Evolutionary conservation across 1,284 basidiomycete genomes (phyloP).

Genomic region (Ceratobasidium sp.): DNA sequence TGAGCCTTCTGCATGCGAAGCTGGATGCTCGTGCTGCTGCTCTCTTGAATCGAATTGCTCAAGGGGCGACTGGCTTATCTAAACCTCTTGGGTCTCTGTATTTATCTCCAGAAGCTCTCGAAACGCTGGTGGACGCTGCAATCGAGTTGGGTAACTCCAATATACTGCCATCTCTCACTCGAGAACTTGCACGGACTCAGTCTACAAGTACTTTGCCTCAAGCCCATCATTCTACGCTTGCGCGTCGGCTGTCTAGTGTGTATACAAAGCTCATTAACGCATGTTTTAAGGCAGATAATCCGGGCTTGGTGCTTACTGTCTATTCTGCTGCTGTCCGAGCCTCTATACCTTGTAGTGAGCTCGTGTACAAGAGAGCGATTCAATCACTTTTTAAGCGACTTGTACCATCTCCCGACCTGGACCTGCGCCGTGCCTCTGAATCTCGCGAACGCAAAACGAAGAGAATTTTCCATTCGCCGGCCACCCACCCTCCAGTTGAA

Average conservation of each 20-base stretch:
- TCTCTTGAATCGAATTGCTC: slow-evolving; percentile 18
- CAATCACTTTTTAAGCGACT: slow-evolving; percentile 29
- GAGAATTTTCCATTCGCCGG: not conserved
- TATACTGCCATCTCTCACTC: slow-evolving; percentile 1
- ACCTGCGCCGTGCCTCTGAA: slow-evolving; percentile 16
- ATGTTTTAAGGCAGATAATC: slow-evolving; percentile 7
- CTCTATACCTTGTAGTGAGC: not conserved
- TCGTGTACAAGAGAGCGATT: slow-evolving; percentile 29
- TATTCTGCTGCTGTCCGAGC: slow-evolving; percentile 21
- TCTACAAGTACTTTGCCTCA: not conserved
- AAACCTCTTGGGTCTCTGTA: slow-evolving; percentile 13
- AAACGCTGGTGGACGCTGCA: slow-evolving; percentile 6
- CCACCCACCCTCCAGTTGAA: not conserved
- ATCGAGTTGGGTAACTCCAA: not conserved
- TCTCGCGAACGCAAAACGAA: not conserved
- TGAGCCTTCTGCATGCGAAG: slow-evolving; percentile 7
- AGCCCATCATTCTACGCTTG: not conserved
- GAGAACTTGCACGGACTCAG: slow-evolving; percentile 36
- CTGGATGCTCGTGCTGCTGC: not conserved
- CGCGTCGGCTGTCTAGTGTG: not conserved
- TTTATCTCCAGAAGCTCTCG: slow-evolving; percentile 27
- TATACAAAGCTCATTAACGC: slow-evolving; percentile 33
- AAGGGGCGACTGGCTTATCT: not conserved
- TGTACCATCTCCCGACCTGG: not conserved
- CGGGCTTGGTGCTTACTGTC: not conserved